These are phyloP conservation scores for Collariella sp. DNA, from an alignment of 495 filamentous ascomycete species.

Conservation along the genomic window DNA sequence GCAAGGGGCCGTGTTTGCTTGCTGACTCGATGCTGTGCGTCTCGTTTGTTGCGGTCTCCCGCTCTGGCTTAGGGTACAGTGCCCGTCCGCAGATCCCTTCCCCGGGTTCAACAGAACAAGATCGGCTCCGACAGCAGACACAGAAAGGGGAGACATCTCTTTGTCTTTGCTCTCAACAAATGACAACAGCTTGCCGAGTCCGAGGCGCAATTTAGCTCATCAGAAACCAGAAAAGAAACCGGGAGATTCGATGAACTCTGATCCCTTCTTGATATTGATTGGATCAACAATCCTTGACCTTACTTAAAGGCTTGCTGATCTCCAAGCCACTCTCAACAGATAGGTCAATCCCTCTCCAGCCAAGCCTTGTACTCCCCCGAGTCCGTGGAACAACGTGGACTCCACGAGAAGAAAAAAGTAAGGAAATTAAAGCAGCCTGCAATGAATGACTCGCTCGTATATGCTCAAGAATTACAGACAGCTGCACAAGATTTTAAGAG, in stretches of 20 bases:
- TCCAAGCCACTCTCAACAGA: constrained; percentile 2
- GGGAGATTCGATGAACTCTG: not conserved
- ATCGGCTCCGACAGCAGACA: not conserved
- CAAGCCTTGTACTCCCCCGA: constrained; percentile 4
- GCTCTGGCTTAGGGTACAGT: constrained; percentile 1
- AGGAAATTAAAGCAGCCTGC: not conserved
- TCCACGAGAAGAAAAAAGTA: not conserved
- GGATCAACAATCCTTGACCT: not conserved
- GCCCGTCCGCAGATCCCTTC: not conserved
- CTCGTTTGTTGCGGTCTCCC: not conserved
- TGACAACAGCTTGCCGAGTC: not conserved
- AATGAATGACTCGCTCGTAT: not conserved
- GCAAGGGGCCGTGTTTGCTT: not conserved
- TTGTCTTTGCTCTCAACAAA: no score
- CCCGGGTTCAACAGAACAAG: not conserved
- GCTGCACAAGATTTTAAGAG: no score
- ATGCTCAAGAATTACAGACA: no score
- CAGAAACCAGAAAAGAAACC: not conserved
- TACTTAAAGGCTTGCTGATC: not conserved
- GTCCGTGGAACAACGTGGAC: not conserved
- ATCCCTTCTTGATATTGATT: not conserved
- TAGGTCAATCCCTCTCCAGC: not conserved
- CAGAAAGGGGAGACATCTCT: not conserved
- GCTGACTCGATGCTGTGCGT: not conserved
- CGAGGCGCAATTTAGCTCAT: not conserved